Evolutionary conservation across 495 filamentous ascomycete species (phyloP).

Genomic region (Aspergillus olivimuriae): DNA sequence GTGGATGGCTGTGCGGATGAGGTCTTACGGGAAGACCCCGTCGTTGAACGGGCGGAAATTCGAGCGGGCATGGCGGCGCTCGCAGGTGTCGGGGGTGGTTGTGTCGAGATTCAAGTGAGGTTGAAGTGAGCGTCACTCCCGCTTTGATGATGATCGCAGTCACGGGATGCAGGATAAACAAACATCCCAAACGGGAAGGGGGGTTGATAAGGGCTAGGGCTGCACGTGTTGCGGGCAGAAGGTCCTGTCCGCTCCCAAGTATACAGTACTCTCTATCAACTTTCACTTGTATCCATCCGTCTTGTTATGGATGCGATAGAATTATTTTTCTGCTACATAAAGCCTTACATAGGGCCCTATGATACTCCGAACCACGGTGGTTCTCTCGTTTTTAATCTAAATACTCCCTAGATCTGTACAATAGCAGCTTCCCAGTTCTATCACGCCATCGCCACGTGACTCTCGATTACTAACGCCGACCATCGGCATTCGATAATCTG

Average conservation of each 20-base stretch:
- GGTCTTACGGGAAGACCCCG: constrained; percentile 50
- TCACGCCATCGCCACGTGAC: constrained; percentile 24
- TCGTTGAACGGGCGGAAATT: constrained; percentile 50
- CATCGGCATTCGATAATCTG: constrained; percentile 12
- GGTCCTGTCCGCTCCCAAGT: too few species aligned
- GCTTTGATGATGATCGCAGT: too few species aligned
- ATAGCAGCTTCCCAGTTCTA: too few species aligned
- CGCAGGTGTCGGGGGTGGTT: not conserved
- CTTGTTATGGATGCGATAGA: too few species aligned
- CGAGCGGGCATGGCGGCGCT: constrained; percentile 52
- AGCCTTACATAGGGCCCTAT: too few species aligned
- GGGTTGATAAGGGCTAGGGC: constrained; percentile 32
- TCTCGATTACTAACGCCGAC: constrained; percentile 17
- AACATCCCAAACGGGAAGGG: constrained; percentile 44
- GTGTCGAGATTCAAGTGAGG: too few species aligned
- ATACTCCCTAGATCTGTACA: not conserved
- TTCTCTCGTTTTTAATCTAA: too few species aligned
- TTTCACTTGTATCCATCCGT: too few species aligned
- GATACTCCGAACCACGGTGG: too few species aligned
- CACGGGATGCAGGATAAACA: constrained; percentile 35
- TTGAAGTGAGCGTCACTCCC: too few species aligned
- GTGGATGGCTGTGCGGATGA: constrained; percentile 52
- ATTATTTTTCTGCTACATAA: too few species aligned
- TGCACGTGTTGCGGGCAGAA: constrained; percentile 16
- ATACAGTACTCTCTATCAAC: too few species aligned